Conservation (phyloP, 495 filamentous ascomycete species). For the Tuber indicum region DNA sequence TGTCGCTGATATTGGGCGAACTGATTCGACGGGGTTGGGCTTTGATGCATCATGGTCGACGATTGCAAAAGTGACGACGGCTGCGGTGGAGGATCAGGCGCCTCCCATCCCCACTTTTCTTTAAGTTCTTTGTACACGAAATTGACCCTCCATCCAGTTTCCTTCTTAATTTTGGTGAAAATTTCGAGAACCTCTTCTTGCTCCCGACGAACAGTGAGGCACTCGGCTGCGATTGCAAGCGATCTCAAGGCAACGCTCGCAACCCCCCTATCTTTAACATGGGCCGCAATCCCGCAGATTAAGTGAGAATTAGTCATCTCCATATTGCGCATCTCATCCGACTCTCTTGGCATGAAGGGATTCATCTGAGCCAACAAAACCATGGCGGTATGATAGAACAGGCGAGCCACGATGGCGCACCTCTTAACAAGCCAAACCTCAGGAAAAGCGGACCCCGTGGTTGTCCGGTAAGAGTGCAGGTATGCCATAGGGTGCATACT, state of each 20-base stretch:
- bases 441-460: constrained; percentile 69
- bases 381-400: constrained; percentile 88
- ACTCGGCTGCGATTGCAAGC: constrained; percentile 71
- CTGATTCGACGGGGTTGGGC: constrained; percentile 27
- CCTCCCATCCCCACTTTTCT: constrained; percentile 70
- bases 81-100: constrained; percentile 40
- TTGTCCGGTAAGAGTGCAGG: constrained; percentile 61
- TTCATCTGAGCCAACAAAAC: constrained; percentile 74
- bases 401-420: constrained; percentile 67
- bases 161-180: constrained; percentile 63
- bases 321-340: constrained; percentile 61
- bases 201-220: constrained; percentile 59
- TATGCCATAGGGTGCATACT: constrained; percentile 84
- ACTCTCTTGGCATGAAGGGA: constrained; percentile 53
- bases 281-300: constrained; percentile 81
- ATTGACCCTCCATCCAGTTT: constrained; percentile 70
- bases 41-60: constrained; percentile 30
- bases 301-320: constrained; percentile 67
- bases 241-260: constrained; percentile 70
- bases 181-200: constrained; percentile 79
- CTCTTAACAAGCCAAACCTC: constrained; percentile 85
- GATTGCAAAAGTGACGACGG: constrained; percentile 35
- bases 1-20: constrained; percentile 34
- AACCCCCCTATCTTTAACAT: constrained; percentile 72
- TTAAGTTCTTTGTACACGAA: constrained; percentile 63